Evolutionary conservation across 2,329 filamentous ascomycete genomes (phyloP).

Genomic region (Incumbomyces delicatus): DNA sequence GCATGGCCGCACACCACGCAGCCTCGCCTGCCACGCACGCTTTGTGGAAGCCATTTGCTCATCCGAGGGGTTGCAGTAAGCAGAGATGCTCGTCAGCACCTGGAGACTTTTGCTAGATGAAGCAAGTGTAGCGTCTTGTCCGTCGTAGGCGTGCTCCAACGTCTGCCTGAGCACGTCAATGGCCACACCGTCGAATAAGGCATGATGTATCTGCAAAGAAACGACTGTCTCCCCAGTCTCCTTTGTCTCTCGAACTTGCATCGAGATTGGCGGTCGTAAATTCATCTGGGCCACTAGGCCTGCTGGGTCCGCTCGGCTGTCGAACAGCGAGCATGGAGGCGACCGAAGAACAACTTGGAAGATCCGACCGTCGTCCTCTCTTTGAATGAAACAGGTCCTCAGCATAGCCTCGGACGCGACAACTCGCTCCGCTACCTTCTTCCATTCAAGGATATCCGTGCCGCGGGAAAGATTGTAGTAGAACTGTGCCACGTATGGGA

Average conservation of each 20-base stretch:
- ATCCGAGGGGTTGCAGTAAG: too few species aligned
- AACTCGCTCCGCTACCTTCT: background rate
- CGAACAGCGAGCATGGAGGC: background rate
- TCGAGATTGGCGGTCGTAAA: background rate
- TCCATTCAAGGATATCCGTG: background rate
- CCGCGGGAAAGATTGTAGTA: background rate
- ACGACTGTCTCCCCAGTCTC: background rate
- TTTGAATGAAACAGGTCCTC: background rate
- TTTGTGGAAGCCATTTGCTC: background rate
- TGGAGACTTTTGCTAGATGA: background rate
- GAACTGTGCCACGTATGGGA: too few species aligned
- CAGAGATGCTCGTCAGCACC: background rate
- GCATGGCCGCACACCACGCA: background rate
- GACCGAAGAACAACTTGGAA: background rate
- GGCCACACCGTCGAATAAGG: constrained; percentile 32
- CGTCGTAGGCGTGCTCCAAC: background rate
- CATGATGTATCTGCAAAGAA: constrained; percentile 27
- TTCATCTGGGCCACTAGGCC: background rate
- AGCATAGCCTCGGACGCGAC: background rate
- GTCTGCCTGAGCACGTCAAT: constrained; percentile 9
- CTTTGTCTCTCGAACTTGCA: background rate
- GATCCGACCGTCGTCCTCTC: background rate
- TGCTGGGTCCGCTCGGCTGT: background rate
- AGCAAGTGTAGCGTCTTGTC: background rate
- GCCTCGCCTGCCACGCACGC: too few species aligned